These are phyloP conservation scores for Chalciporus piperatus DNA, from an alignment of 768 basidiomycete genomes.

Conservation along the genomic window DNA sequence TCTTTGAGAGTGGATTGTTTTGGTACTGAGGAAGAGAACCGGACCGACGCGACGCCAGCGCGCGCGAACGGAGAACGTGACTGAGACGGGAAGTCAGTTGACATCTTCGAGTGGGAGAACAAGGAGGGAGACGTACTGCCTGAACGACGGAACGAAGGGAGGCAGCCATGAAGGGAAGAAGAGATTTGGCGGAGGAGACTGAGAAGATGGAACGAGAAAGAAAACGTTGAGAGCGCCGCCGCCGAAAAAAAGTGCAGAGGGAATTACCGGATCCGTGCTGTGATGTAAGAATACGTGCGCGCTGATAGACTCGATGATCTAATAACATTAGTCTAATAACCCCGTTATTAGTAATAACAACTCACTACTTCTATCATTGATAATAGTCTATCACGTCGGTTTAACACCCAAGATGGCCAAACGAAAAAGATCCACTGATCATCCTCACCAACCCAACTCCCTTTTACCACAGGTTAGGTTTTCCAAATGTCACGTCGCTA, in stretches of 20 bases:
- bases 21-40: conserved; percentile 58
- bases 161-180: conserved; percentile 39
- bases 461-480: conserved; percentile 50
- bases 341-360: too few species aligned
- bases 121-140: conserved; percentile 34
- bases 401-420: too few species aligned
- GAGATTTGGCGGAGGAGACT: not conserved
- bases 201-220: not conserved
- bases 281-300: conserved; percentile 3
- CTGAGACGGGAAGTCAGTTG: conserved; percentile 27
- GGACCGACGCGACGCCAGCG: conserved; percentile 43
- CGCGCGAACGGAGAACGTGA: conserved; percentile 49
- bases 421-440: conserved; percentile 22
- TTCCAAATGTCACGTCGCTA: not conserved
- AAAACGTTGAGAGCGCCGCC: not conserved
- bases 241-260: conserved; percentile 16
- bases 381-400: too few species aligned
- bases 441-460: not conserved
- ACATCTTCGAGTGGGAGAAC: conserved; percentile 27
- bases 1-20: conserved; percentile 85
- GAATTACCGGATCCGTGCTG: conserved; percentile 24
- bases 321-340: too few species aligned
- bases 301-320: too few species aligned
- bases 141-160: conserved; percentile 35
- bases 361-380: too few species aligned